Evolutionary conservation across 73 alveolate species (phyloP).

Genomic region (Paramecium tetraurelia): DNA sequence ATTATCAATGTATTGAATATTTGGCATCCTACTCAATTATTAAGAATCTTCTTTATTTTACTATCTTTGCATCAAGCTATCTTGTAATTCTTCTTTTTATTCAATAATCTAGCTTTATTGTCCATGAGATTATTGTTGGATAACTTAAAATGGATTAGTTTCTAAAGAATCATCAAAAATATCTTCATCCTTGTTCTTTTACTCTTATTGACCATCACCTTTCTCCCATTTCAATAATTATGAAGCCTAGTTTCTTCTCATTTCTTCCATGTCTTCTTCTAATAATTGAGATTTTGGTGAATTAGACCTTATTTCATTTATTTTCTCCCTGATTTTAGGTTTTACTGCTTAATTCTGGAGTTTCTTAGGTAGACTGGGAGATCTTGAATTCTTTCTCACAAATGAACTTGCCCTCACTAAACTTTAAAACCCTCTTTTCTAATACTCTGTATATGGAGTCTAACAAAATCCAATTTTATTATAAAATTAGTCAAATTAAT

Average conservation of each 20-base stretch:
- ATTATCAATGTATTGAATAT: neutral
- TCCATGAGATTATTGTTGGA: neutral
- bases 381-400: constrained; percentile 8
- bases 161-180: constrained; percentile 1
- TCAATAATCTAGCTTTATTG: neutral
- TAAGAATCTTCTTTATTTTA: neutral
- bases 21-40: neutral
- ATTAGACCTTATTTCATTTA: neutral
- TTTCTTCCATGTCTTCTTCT: neutral
- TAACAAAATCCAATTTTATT: neutral
- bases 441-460: neutral
- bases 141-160: neutral
- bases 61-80: neutral
- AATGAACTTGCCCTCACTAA: neutral
- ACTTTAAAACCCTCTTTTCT: neutral
- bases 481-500: neutral
- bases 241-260: neutral
- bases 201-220: neutral
- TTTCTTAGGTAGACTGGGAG: neutral
- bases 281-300: neutral
- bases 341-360: neutral
- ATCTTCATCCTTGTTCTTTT: neutral
- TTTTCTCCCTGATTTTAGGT: neutral
- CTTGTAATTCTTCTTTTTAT: neutral
- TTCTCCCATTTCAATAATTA: neutral